phyloP scores from a whole-genome alignment of 169 alveolate species.

The Plasmodium fragile region DNA sequence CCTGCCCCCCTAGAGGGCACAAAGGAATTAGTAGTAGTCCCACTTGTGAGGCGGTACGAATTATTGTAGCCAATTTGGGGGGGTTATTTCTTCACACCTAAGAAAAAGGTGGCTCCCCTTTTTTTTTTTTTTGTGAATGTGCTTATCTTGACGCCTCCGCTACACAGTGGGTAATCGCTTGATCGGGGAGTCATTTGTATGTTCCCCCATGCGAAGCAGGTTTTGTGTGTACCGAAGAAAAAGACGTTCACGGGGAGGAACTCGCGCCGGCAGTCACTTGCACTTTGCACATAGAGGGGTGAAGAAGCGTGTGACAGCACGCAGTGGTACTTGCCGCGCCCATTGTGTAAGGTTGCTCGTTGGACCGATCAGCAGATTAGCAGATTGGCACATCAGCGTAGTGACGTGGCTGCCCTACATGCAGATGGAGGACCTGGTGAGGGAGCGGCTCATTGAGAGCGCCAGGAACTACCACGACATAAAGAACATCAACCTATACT shows the following conservation, averaged over 20 bases:
- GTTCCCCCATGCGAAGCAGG: not conserved
- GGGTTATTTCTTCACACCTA: not conserved
- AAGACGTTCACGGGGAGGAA: not conserved
- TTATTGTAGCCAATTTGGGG: not conserved
- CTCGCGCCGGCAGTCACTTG: not conserved
- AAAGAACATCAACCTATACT: conserved; percentile 41
- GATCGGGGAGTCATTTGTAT: not conserved
- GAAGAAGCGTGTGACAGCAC: not conserved
- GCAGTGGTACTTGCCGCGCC: not conserved
- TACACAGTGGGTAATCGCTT: not conserved
- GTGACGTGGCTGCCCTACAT: not conserved
- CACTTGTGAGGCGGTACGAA: not conserved
- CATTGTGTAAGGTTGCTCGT: not conserved
- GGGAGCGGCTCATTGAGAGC: conserved; percentile 6
- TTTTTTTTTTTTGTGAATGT: not conserved
- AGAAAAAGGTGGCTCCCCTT: not conserved
- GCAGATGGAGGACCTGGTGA: not conserved
- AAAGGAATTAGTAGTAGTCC: not conserved
- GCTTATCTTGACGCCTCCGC: not conserved
- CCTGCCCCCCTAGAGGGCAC: not conserved
- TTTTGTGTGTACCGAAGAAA: too few relatives aligned
- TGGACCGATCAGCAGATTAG: not conserved
- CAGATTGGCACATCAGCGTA: not conserved
- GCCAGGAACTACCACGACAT: conserved; percentile 24
- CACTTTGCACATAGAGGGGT: not conserved